Evolutionary conservation across 2,329 filamentous ascomycete species (phyloP).

Genomic region (Microascus cirrosus): DNA sequence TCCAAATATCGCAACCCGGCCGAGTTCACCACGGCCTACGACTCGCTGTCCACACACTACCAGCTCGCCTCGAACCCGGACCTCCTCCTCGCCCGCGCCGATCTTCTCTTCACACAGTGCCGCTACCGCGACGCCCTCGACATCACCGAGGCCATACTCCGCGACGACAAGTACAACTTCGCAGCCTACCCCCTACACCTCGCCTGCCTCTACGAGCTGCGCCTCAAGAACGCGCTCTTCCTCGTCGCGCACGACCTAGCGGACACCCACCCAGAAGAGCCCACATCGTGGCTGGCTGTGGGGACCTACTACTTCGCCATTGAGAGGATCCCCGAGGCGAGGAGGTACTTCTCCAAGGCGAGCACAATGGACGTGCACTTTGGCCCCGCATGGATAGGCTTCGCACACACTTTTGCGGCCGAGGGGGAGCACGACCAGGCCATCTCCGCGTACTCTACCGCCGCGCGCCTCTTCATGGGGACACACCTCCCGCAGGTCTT

Average conservation of each 20-base stretch:
- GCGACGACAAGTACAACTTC: constrained; percentile 81
- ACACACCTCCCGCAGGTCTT: constrained; percentile 94
- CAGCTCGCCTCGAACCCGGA: constrained; percentile 78
- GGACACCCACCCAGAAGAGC: constrained; percentile 82
- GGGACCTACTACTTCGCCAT: constrained; percentile 91
- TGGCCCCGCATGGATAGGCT: constrained; percentile 95
- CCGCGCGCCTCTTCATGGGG: constrained; percentile 87
- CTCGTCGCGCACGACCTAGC: constrained; percentile 86
- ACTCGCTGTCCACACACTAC: constrained; percentile 89
- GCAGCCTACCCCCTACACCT: constrained; percentile 82
- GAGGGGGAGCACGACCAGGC: constrained; percentile 98
- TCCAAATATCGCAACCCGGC: constrained; percentile 89
- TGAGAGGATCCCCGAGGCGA: constrained; percentile 80
- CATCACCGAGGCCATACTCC: constrained; percentile 74
- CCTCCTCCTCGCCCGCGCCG: constrained; percentile 78
- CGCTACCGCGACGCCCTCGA: constrained; percentile 78
- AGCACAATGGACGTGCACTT: constrained; percentile 97
- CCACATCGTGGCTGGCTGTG: constrained; percentile 87
- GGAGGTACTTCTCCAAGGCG: constrained; percentile 93
- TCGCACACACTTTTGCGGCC: constrained; percentile 94
- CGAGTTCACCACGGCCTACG: constrained; percentile 73
- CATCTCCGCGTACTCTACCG: constrained; percentile 94
- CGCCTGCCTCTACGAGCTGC: constrained; percentile 80
- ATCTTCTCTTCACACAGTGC: constrained; percentile 89
- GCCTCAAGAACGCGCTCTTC: constrained; percentile 79